Evolutionary conservation across 2,329 filamentous ascomycete species (phyloP).

Genomic region (Chrysoporthe austroafricana): DNA sequence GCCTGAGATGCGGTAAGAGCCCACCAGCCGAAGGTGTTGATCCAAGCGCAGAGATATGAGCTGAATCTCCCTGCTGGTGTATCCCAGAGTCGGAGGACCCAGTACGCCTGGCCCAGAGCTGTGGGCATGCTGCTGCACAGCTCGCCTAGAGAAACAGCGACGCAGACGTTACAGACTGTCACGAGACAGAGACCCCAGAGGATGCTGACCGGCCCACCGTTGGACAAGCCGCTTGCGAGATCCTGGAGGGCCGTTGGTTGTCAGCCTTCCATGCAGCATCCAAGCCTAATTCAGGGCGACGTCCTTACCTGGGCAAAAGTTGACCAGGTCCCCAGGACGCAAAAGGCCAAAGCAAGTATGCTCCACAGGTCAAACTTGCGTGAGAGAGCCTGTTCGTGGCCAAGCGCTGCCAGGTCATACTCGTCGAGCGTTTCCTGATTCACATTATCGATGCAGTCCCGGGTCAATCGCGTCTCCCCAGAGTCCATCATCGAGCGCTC

Average conservation of each 20-base stretch:
- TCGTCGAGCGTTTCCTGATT: constrained; percentile 37
- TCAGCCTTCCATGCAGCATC: background rate
- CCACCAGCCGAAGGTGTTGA: constrained; percentile 65
- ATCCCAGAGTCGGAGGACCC: constrained; percentile 48
- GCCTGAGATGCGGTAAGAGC: constrained; percentile 58
- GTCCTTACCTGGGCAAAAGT: constrained; percentile 52
- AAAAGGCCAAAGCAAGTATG: constrained; percentile 62
- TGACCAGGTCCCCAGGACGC: constrained; percentile 61
- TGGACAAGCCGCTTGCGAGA: constrained; percentile 54
- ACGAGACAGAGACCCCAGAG: constrained; percentile 61
- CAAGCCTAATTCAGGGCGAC: background rate
- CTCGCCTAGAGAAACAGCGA: constrained; percentile 59
- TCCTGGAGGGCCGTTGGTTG: constrained; percentile 31
- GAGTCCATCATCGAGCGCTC: background rate
- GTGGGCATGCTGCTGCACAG: constrained; percentile 63
- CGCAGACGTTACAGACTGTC: constrained; percentile 55
- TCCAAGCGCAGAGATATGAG: constrained; percentile 63
- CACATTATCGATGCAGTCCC: background rate
- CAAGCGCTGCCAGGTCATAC: constrained; percentile 45
- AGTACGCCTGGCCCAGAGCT: constrained; percentile 63
- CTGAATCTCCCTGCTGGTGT: constrained; percentile 48
- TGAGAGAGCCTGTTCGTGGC: constrained; percentile 44
- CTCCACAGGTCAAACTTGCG: constrained; percentile 58
- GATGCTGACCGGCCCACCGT: constrained; percentile 57
- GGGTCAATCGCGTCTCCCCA: background rate